Evolutionary conservation across 2,329 filamentous ascomycete genomes (phyloP).

Genomic region (Colletotrichum viniferum): DNA sequence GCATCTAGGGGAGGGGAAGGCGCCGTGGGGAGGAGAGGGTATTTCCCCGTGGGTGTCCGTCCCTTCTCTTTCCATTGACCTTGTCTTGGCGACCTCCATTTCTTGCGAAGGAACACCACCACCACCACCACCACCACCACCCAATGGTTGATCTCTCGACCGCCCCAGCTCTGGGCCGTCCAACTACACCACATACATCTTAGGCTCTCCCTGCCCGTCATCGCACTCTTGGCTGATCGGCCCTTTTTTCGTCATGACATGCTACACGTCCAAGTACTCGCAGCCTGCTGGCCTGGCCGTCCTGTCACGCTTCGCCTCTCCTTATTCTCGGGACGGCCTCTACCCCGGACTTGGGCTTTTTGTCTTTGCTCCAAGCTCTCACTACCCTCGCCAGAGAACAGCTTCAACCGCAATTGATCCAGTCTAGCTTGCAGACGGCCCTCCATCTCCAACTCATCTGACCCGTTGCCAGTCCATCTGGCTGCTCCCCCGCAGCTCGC

Average conservation of each 20-base stretch:
- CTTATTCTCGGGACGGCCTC: not conserved
- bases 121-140: too few relatives aligned
- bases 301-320: not conserved
- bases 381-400: not conserved
- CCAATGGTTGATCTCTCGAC: not conserved
- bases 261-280: not conserved
- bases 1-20: not conserved
- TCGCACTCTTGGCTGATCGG: not conserved
- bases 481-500: not conserved
- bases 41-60: not conserved
- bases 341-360: not conserved
- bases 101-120: not conserved
- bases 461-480: not conserved
- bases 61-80: not conserved
- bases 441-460: not conserved
- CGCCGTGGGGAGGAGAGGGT: not conserved
- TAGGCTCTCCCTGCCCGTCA: not conserved
- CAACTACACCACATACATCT: not conserved
- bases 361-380: not conserved
- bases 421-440: not conserved
- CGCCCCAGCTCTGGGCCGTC: not conserved
- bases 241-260: conserved; percentile 18
- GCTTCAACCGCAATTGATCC: not conserved
- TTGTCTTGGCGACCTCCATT: not conserved
- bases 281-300: not conserved